Conservation (phyloP, 768 basidiomycete species). For the Boletus subcaerulescens region DNA sequence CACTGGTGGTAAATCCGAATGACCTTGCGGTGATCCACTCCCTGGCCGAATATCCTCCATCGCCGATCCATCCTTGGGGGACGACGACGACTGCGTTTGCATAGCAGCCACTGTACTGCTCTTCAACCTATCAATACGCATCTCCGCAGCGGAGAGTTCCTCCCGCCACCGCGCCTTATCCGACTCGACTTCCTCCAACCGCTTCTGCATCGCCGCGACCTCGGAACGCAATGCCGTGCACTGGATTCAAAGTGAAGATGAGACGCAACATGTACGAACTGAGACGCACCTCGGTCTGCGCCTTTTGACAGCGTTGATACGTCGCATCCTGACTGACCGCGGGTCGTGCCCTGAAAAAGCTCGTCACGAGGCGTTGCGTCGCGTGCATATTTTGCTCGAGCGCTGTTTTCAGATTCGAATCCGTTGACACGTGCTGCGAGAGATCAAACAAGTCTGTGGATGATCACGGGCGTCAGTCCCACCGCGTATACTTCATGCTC, state of each 20-base stretch:
- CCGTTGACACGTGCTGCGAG: slow-evolving; percentile 31
- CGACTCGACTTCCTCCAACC: slow-evolving; percentile 48
- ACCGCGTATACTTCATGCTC: background rate
- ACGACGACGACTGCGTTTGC: slow-evolving; percentile 37
- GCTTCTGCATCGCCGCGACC: slow-evolving; percentile 46
- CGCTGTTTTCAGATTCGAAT: slow-evolving; percentile 36
- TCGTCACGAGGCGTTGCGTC: slow-evolving; percentile 58
- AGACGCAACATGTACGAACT: background rate
- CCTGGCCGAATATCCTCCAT: slow-evolving; percentile 27
- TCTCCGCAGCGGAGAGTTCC: slow-evolving; percentile 55
- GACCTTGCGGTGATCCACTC: slow-evolving; percentile 46
- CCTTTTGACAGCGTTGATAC: slow-evolving; percentile 48
- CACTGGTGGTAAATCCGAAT: slow-evolving; percentile 68
- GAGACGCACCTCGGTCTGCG: slow-evolving; percentile 57
- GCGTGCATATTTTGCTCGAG: slow-evolving; percentile 55
- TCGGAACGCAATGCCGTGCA: slow-evolving; percentile 58
- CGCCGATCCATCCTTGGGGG: slow-evolving; percentile 30
- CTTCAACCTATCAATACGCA: slow-evolving; percentile 56
- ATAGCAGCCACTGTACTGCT: slow-evolving; percentile 53
- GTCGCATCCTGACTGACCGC: slow-evolving; percentile 37
- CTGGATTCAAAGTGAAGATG: slow-evolving; percentile 34
- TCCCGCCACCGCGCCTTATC: slow-evolving; percentile 49
- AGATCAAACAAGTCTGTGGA: slow-evolving; percentile 31
- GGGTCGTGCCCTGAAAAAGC: slow-evolving; percentile 43
- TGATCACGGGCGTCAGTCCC: background rate